phyloP scores from a whole-genome alignment of 2,329 filamentous ascomycete species.

The Fusarium transvaalense region DNA sequence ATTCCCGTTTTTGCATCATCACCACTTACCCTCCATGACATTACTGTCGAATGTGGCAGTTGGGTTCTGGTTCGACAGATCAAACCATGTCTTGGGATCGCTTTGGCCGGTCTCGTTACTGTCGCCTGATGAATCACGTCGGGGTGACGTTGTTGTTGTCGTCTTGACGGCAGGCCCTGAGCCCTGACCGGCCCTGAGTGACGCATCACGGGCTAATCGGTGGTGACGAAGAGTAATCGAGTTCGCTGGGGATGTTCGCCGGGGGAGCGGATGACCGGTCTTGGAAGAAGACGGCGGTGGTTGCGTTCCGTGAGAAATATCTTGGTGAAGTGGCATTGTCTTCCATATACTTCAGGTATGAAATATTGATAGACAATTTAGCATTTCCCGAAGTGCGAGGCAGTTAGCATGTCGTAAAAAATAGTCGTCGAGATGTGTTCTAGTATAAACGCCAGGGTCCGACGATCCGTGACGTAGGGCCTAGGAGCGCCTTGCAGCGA shows the following conservation, averaged over 20 bases:
- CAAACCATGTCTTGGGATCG: slow-evolving; percentile 68
- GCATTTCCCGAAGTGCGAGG: slow-evolving; percentile 22
- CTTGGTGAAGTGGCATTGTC: slow-evolving; percentile 49
- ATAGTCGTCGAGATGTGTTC: slow-evolving; percentile 15
- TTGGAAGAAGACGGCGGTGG: slow-evolving; percentile 39
- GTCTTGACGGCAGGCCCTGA: slow-evolving; percentile 39
- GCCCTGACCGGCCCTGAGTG: slow-evolving; percentile 47
- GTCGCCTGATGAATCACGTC: slow-evolving; percentile 62
- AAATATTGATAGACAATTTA: slow-evolving; percentile 17
- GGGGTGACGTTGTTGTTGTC: slow-evolving; percentile 42
- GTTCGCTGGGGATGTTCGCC: slow-evolving; percentile 59
- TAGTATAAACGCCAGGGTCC: slow-evolving; percentile 29
- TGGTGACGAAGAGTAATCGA: slow-evolving; percentile 64
- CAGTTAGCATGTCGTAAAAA: slow-evolving; percentile 16
- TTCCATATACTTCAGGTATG: slow-evolving; percentile 16
- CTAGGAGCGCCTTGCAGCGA: slow-evolving; percentile 32
- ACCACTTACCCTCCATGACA: slow-evolving; percentile 62
- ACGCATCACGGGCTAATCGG: slow-evolving; percentile 59
- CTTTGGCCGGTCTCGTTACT: slow-evolving; percentile 63
- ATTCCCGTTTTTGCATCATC: neutral
- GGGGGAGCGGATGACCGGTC: slow-evolving; percentile 58
- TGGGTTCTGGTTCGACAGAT: slow-evolving; percentile 65
- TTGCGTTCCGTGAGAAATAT: slow-evolving; percentile 43
- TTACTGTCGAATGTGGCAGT: slow-evolving; percentile 57
- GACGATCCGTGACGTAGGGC: slow-evolving; percentile 40